Base-by-base conservation (phyloP, 2,329 filamentous ascomycete genomes). In the Colletotrichum camelliae region DNA sequence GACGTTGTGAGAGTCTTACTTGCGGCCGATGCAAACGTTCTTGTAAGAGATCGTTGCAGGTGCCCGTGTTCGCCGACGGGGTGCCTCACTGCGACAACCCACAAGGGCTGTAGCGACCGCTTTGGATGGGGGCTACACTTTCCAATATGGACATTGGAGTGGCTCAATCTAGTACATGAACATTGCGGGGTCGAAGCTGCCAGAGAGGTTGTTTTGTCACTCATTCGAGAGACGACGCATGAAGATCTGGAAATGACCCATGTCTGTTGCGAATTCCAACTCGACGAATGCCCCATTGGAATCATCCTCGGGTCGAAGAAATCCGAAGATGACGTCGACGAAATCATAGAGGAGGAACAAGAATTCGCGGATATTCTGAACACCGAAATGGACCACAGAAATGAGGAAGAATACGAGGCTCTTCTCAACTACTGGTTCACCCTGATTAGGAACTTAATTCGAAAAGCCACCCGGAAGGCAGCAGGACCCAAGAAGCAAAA, bases 201-300 rank as follows among this genome's bases (percentile, higher is more conserved):
- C 0, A 62, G 61, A n/a, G 16, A 29, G 9, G 5, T 68, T 33
- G 52, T 9, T 27, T 15, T 68, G 1, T 72, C 64, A 1, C 10
- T 60, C 37, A n/a, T 72, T 2, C 37, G 60, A 48, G 27, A 24
- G 5, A 27, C 4, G 5, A 61, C 70, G 2, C 60, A 71, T 5
- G 3, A 65, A 2, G 48, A 74, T 27, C 24, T 71, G 33, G 72
- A 52, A 0, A 71, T 74, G 72, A 66, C 67, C 13, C 72, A 74
- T 27, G 35, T 74, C 1, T 71, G 72, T n/a, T 71, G 67, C 35
- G 55, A 58, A 0, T 0, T 27, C 1, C 1, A 29, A 31, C 13
- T 58, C 55, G 29, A 61, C 4, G 24, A 29, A 21, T 12, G 0
- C 0, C 39, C 39, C 9, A 1, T 48, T 4, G 1, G 12, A 18